Evolutionary conservation across 306 rosid genomes (phyloP).

Genomic region (Dryas drummondii): DNA sequence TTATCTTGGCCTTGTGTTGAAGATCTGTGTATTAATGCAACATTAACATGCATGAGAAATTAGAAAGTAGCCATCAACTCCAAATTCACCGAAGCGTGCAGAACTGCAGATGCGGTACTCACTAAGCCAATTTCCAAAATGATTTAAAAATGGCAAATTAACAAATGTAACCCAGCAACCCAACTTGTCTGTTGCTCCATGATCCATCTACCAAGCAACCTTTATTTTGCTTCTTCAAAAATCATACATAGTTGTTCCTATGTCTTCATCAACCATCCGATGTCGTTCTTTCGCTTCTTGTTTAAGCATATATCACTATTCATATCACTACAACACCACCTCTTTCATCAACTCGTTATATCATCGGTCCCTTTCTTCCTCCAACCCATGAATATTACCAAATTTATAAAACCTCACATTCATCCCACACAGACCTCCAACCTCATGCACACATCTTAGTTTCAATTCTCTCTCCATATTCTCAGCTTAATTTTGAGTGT

Average conservation of each 20-base stretch:
- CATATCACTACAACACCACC: neutral
- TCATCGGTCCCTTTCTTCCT: neutral
- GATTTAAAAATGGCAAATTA: neutral
- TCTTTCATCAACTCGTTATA: neutral
- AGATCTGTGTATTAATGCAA: too few relatives aligned
- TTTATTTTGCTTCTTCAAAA: constrained; percentile 48
- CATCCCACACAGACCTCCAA: constrained; percentile 6
- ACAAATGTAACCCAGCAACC: constrained; percentile 30
- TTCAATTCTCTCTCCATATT: too few relatives aligned
- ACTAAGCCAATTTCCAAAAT: constrained; percentile 3
- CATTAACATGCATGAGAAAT: neutral
- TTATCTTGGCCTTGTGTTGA: too few relatives aligned
- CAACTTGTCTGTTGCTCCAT: constrained; percentile 16
- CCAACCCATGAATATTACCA: constrained; percentile 7
- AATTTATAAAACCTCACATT: neutral
- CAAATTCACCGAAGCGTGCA: too few relatives aligned
- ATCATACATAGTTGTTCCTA: constrained; percentile 32
- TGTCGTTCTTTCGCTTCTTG: constrained; percentile 38
- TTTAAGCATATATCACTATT: constrained; percentile 40
- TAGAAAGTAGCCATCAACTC: too few relatives aligned
- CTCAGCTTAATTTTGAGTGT: too few relatives aligned
- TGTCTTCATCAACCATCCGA: constrained; percentile 45
- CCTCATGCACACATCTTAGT: neutral
- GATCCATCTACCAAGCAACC: constrained; percentile 48
- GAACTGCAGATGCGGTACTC: neutral